Conservation (phyloP, 1,284 basidiomycete species). For the Gymnopus androsaceus region DNA sequence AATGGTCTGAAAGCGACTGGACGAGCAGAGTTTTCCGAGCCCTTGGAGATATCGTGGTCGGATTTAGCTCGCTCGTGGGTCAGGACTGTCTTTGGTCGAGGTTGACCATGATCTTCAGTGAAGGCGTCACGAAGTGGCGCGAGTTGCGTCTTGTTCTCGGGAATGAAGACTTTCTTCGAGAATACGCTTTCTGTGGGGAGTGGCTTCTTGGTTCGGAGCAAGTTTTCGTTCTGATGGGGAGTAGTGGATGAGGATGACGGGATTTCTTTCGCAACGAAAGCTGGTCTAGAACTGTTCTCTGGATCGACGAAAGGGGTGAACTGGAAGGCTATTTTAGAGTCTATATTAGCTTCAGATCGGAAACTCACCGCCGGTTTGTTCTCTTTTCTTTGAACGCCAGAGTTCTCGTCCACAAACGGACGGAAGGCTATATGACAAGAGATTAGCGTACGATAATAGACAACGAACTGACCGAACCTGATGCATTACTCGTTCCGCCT, state of each 20-base stretch:
- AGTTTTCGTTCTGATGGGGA: conserved; percentile 27
- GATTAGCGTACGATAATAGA: conserved; percentile 12
- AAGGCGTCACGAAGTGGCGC: conserved; percentile 46
- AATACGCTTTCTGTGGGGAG: conserved; percentile 37
- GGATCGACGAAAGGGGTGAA: conserved; percentile 37
- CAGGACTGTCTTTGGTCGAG: conserved; percentile 32
- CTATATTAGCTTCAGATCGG: background rate
- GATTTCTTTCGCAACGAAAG: conserved; percentile 31
- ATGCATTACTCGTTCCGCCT: background rate
- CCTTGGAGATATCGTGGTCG: conserved; percentile 36
- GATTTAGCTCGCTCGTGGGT: conserved; percentile 48
- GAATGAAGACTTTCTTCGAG: conserved; percentile 59
- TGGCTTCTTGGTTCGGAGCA: conserved; percentile 1
- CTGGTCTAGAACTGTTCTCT: conserved; percentile 26
- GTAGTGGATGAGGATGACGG: conserved; percentile 23
- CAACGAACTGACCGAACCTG: conserved; percentile 30
- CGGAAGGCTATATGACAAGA: conserved; percentile 44
- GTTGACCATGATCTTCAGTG: conserved; percentile 48
- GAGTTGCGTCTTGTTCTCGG: conserved; percentile 44
- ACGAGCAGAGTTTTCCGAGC: conserved; percentile 26
- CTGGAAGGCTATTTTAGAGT: background rate
- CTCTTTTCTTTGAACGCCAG: conserved; percentile 23
- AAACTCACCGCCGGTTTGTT: conserved; percentile 19
- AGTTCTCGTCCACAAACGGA: conserved; percentile 65
- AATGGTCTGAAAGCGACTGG: conserved; percentile 49